phyloP scores from a whole-genome alignment of 2,329 filamentous ascomycete genomes.

The Plenodomus biglobosus region DNA sequence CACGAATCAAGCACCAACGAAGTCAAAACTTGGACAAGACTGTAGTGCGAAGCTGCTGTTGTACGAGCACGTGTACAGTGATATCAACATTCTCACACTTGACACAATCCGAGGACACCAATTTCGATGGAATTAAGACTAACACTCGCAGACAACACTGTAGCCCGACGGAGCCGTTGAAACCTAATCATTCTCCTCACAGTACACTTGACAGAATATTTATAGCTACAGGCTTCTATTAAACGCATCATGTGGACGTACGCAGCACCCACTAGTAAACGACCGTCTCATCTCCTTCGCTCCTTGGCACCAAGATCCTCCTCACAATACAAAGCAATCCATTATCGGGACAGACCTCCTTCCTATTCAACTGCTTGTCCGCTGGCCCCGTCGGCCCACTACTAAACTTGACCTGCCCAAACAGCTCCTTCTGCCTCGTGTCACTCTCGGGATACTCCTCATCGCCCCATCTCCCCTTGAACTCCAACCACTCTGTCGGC shows the following conservation, averaged over 20 bases:
- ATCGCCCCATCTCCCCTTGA: conserved; percentile 64
- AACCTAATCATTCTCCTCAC: too few species aligned
- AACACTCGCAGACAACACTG: too few species aligned
- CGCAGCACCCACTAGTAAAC: neutral
- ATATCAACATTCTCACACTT: too few species aligned
- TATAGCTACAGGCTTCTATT: neutral
- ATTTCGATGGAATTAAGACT: too few species aligned
- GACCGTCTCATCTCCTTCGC: conserved; percentile 4
- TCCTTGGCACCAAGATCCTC: conserved; percentile 42
- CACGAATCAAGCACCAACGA: conserved; percentile 39
- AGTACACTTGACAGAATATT: too few species aligned
- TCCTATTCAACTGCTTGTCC: conserved; percentile 60
- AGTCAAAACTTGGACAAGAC: conserved; percentile 3
- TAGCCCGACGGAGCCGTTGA: too few species aligned
- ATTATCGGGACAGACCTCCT: conserved; percentile 59
- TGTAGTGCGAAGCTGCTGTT: too few species aligned
- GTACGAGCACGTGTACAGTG: too few species aligned
- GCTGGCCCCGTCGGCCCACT: conserved; percentile 63
- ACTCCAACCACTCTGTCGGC: conserved; percentile 60
- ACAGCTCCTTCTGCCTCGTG: conserved; percentile 51
- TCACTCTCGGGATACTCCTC: conserved; percentile 57
- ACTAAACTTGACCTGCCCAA: conserved; percentile 53
- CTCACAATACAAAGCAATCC: conserved; percentile 50
- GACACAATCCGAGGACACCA: too few species aligned
- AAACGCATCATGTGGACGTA: neutral